A percentile compares a stretch with the other conserved stretches of the same genome.
Evolutionary conservation across 805 yeast species (phyloP).

Genomic region (Kuraishia hungarica): DNA sequence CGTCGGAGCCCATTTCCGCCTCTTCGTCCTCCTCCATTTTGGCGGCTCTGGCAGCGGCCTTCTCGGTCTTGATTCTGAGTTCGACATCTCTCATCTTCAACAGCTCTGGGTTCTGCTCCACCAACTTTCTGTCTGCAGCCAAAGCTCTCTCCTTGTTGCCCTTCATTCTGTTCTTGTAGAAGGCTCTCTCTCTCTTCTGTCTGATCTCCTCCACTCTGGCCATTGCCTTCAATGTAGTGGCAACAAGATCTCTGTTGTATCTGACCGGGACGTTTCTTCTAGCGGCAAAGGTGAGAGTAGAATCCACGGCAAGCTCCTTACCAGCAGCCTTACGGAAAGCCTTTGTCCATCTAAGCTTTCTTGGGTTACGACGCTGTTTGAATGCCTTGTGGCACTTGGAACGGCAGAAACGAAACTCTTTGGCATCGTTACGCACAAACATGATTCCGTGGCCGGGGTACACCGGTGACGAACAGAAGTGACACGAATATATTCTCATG

Average conservation of each 20-base stretch:
- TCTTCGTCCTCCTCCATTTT: slow-evolving; percentile 34
- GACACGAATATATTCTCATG: slow-evolving; percentile 88
- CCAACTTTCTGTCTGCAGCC: slow-evolving; percentile 80
- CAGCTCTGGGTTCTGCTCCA: slow-evolving; percentile 82
- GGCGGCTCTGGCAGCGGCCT: slow-evolving; percentile 50
- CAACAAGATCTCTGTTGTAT: slow-evolving; percentile 92
- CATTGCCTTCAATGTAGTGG: slow-evolving; percentile 93
- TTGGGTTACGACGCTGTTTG: slow-evolving; percentile 97
- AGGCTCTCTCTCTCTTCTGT: slow-evolving; percentile 93
- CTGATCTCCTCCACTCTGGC: slow-evolving; percentile 92
- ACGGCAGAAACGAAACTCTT: slow-evolving; percentile 94
- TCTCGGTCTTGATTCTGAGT: slow-evolving; percentile 67
- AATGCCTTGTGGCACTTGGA: slow-evolving; percentile 96
- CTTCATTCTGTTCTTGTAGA: slow-evolving; percentile 99
- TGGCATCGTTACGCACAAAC: slow-evolving; percentile 97
- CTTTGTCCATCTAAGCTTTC: slow-evolving; percentile 97
- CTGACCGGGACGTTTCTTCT: slow-evolving; percentile 98
- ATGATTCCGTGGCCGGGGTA: slow-evolving; percentile 93
- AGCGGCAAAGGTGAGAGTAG: slow-evolving; percentile 91
- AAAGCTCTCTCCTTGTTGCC: slow-evolving; percentile 87
- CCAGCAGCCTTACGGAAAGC: slow-evolving; percentile 99
- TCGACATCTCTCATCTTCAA: slow-evolving; percentile 92
- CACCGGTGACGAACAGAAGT: slow-evolving; percentile 95
- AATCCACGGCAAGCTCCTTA: slow-evolving; percentile 95
- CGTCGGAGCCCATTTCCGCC: slow-evolving; percentile 35